Percentiles rank a stretch among this genome's conserved stretches.
phyloP scores from a whole-genome alignment of 768 basidiomycete species.

The Lentinula sp. region DNA sequence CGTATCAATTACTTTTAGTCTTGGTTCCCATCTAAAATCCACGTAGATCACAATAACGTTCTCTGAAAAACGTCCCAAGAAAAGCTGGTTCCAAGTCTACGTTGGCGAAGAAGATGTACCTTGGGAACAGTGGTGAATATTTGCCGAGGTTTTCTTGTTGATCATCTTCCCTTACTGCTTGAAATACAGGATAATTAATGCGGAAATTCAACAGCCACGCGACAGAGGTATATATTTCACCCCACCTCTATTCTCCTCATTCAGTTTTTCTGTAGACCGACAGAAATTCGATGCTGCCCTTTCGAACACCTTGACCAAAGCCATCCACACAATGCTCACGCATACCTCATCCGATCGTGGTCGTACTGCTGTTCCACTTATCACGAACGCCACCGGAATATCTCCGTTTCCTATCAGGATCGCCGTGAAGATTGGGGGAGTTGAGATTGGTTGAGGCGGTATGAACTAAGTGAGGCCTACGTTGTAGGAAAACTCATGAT shows the following conservation, averaged over 20 bases:
- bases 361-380: conserved; percentile 68
- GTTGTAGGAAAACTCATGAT: no score
- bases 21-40: neutral
- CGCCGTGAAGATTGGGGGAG: conserved; percentile 50
- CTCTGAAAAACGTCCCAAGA: conserved; percentile 72
- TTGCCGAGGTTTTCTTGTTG: neutral
- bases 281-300: conserved; percentile 55
- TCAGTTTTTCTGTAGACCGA: conserved; percentile 23
- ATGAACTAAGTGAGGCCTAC: no score
- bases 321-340: conserved; percentile 64
- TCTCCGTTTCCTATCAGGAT: conserved; percentile 80
- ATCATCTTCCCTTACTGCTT: neutral
- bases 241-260: neutral
- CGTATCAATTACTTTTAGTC: neutral
- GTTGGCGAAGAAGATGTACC: conserved; percentile 76
- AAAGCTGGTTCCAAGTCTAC: conserved; percentile 71
- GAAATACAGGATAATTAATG: conserved; percentile 63
- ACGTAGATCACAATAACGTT: conserved; percentile 65
- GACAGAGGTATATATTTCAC: conserved; percentile 44
- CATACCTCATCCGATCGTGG: conserved; percentile 79
- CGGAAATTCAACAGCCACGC: conserved; percentile 69
- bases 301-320: conserved; percentile 54
- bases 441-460: neutral
- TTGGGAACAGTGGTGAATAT: conserved; percentile 77
- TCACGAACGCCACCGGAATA: conserved; percentile 69